Evolutionary conservation across 2,329 filamentous ascomycete species (phyloP), one percentile per base, ranked within the genome.

Genomic region (Paracoccidioides brasiliensis): DNA sequence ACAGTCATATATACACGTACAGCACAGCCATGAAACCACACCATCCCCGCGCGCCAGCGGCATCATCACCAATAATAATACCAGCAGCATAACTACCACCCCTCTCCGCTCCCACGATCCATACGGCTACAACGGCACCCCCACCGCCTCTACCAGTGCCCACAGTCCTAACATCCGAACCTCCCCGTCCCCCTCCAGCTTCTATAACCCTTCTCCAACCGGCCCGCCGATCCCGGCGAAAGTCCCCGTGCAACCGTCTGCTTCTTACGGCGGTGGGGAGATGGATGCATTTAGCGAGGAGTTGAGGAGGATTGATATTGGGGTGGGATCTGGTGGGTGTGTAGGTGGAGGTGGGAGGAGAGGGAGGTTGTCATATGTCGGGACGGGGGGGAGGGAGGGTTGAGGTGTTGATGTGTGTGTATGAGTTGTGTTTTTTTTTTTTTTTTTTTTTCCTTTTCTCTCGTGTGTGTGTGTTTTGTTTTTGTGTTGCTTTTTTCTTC

Each of bases 271-370:
- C 9, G 46, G 43, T 42, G 58, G 60, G 44, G 57, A 58, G 14
- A 57, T 70, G 70, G 74, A 73, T 57, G 78, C 80, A 5, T 66
- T 84, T 50, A 81, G 78, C 53, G 70, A 80, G 38, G 81, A 84
- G 66, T 70, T 84, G 60, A 77, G 71, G 56, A 70, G 68, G 5
- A 77, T 78, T 58, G 74, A 78, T 57, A 76, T 78, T 55, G 75
- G 75, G 8, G 37, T 43, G 14, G 50, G 50, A 15, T 12, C 15
- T 8, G 42, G 6, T 12, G 45, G 51, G 6, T 33, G 28, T 14
- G 30, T 7, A 3, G 40, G 30, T 28, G 42, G 35, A 9, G 33
- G 48, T 12, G 44, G 9, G 28, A 28, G 22, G 37, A 52, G 22
- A 15, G 49, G 37, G 15, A 30, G 49, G 22, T 3, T 42, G 9